Conservation (phyloP, 148 eudicot species). For the Chenopodium formosanum region DNA sequence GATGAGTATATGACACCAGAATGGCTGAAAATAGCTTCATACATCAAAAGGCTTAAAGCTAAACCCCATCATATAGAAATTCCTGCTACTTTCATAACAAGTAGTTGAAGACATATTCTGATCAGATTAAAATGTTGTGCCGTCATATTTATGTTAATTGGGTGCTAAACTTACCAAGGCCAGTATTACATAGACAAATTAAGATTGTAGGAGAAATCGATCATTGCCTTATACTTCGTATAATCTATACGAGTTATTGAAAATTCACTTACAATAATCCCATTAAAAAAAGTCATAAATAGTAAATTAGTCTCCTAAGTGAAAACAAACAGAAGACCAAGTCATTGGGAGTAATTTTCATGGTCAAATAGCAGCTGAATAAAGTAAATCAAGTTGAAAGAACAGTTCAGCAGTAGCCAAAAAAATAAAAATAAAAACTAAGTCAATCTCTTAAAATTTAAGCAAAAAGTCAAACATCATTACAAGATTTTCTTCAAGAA, state of each 20-base stretch:
- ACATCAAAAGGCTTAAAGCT: too few relatives aligned
- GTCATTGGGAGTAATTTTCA: background rate
- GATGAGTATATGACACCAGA: too few relatives aligned
- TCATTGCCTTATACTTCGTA: background rate
- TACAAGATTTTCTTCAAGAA: background rate
- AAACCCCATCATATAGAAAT: too few relatives aligned
- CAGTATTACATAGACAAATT: background rate
- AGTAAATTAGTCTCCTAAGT: too few relatives aligned
- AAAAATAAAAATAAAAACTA: background rate
- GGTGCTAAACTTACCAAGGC: too few relatives aligned
- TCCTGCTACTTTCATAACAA: too few relatives aligned
- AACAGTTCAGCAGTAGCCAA: background rate
- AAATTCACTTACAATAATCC: background rate
- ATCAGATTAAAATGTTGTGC: too few relatives aligned
- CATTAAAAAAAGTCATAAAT: background rate
- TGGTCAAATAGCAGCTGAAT: background rate
- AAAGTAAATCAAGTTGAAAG: constrained; percentile 11
- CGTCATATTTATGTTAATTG: too few relatives aligned
- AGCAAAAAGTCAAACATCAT: constrained; percentile 7
- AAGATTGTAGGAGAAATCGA: background rate
- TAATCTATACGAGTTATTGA: background rate
- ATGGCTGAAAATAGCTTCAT: background rate
- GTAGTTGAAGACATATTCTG: too few relatives aligned
- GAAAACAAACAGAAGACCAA: background rate
- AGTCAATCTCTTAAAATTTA: background rate